These are phyloP conservation scores for Lasiodiplodia citricola DNA, from an alignment of 2,329 filamentous ascomycete species.

Conservation along the genomic window DNA sequence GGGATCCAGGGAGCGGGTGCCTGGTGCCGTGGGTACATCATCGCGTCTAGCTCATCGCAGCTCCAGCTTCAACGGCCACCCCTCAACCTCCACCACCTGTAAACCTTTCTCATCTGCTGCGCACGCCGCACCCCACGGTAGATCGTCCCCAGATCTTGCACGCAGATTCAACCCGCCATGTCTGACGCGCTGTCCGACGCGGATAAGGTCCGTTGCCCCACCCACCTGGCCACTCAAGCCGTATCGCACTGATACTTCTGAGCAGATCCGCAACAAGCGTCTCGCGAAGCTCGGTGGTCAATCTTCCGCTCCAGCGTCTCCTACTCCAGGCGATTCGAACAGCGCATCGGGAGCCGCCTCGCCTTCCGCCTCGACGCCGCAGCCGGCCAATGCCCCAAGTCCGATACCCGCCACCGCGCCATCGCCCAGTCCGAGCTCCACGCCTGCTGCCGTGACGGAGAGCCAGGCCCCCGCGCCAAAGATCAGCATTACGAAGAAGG, in stretches of 20 bases:
- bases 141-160: constrained; percentile 23
- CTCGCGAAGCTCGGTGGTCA: constrained; percentile 65
- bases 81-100: background rate
- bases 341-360: constrained; percentile 28
- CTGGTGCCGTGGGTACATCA: constrained; percentile 24
- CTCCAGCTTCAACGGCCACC: background rate
- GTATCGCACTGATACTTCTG: constrained; percentile 35
- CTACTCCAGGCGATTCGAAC: constrained; percentile 28
- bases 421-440: constrained; percentile 29
- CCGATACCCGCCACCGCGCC: constrained; percentile 31
- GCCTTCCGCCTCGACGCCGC: constrained; percentile 24
- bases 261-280: constrained; percentile 69
- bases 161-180: constrained; percentile 25
- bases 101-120: constrained; percentile 2
- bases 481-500: constrained; percentile 42
- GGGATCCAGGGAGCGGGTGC: constrained; percentile 19
- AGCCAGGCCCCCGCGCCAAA: constrained; percentile 36
- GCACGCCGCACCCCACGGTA: constrained; percentile 36
- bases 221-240: constrained; percentile 28
- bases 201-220: constrained; percentile 48
- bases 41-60: constrained; percentile 16
- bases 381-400: constrained; percentile 8
- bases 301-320: constrained; percentile 27
- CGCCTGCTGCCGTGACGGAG: constrained; percentile 40
- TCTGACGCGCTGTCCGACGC: constrained; percentile 50